Base-by-base conservation (phyloP, 345 rosid species). In the Viola odorata region DNA sequence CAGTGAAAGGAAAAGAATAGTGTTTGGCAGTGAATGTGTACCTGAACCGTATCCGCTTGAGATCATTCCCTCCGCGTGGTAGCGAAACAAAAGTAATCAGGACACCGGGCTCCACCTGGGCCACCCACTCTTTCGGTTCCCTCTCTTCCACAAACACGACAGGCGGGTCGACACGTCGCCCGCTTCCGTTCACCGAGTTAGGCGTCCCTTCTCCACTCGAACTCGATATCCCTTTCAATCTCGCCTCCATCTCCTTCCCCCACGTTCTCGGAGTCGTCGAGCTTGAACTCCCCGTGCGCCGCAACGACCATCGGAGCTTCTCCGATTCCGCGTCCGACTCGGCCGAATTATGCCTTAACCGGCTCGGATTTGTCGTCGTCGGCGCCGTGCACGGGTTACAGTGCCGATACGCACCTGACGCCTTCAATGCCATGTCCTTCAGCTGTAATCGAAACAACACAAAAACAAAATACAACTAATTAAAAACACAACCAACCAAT, bases 321-420 rank as follows among this genome's bases (percentile, higher is more conserved):
- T 63, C 82, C 82, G 75, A 76, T 70, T 79, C 61, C 79, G 77
- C 75, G 55, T 72, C 76, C 7, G 75, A 65, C 55, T 60, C 75
- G 8, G 53, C 50, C 41, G 17, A 56, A 55, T 37, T 60, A 40
- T 41, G 12, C 50, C 54, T 53, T 23, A 61, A 44, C 41, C 65
- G 49, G 51, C 9, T 55, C 37, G 42, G 60, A 38, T 23, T n/a
- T 40, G 62, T 41, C 5, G 53, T 50, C 14, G 14, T 37, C n/a
- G 76, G 58, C 47, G 12, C 76, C 3, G 71, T 62, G 45, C 76
- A 72, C 4, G 76, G 76, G 49, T 45, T 66, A 50, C 76, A 72
- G 47, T 72, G 70, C 42, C 67, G 57, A 56, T 72, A 72, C 9
- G 76, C 76, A 3, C 76, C 76, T 4, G 71, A 72, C 37, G 76